These are phyloP conservation scores for Wickerhamomyces queroliae DNA, from an alignment of 805 yeast species.

Conservation along the genomic window DNA sequence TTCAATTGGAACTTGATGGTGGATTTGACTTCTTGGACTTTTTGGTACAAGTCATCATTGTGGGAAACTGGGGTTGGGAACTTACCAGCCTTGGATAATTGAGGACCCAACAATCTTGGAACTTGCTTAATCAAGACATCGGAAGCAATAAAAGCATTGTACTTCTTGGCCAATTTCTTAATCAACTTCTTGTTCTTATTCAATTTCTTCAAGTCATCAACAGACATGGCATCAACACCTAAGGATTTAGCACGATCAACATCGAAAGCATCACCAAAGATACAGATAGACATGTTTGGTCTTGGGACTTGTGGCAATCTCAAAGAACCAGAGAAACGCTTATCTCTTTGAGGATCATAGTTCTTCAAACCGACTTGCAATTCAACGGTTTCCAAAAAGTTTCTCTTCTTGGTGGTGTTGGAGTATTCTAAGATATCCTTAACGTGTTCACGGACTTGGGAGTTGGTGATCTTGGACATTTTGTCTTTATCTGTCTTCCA, in stretches of 20 bases:
- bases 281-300: conserved; percentile 99
- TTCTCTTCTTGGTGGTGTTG: conserved; percentile 97
- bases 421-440: conserved; percentile 86
- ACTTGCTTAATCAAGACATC: conserved; percentile 99
- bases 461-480: conserved; percentile 85
- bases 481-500: conserved; percentile 67
- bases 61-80: conserved; percentile 99
- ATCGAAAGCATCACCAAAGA: conserved; percentile 99
- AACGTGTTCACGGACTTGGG: conserved; percentile 97
- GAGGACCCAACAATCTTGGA: conserved; percentile 99
- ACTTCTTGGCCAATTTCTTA: conserved; percentile 99
- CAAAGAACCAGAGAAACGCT: conserved; percentile 99
- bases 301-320: conserved; percentile 99
- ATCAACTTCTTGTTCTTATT: conserved; percentile 99
- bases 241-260: conserved; percentile 99
- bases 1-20: conserved; percentile 99
- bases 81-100: conserved; percentile 99
- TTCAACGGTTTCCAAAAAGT: conserved; percentile 99
- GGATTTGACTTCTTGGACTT: conserved; percentile 96
- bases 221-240: conserved; percentile 99
- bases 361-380: conserved; percentile 99
- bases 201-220: conserved; percentile 98
- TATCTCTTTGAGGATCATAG: conserved; percentile 99
- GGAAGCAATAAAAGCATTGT: conserved; percentile 99
- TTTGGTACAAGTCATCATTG: conserved; percentile 93